These are phyloP conservation scores for Yamadazyma nakazawae DNA, from an alignment of 805 yeast genomes.

Conservation along the genomic window DNA sequence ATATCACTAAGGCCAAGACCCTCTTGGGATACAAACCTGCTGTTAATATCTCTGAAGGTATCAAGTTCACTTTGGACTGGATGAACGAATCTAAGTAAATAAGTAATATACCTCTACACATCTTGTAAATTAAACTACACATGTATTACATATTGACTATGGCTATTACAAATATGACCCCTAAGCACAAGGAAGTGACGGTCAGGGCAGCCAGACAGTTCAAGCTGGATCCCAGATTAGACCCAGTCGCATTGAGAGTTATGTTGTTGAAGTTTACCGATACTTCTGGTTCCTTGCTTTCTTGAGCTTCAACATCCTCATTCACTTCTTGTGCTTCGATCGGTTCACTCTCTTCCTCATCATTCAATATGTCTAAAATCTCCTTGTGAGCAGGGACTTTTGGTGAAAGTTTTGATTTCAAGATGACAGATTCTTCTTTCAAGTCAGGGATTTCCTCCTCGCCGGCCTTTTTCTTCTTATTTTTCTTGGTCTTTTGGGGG, in stretches of 20 bases:
- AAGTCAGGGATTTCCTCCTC: neutral
- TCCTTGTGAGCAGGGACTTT: conserved; percentile 5
- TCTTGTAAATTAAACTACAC: neutral
- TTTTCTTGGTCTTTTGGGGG: neutral
- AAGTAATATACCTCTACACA: neutral
- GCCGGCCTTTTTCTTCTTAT: neutral
- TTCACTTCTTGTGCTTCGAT: neutral
- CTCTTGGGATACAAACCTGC: conserved; percentile 77
- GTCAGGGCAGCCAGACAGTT: neutral
- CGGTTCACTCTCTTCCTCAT: neutral
- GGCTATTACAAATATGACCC: neutral
- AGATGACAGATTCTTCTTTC: conserved; percentile 8
- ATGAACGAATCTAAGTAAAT: conserved; percentile 60
- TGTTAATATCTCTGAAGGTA: conserved; percentile 77
- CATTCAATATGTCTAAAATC: neutral
- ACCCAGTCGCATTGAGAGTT: neutral
- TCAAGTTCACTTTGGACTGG: conserved; percentile 77
- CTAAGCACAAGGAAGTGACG: neutral
- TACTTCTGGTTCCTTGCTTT: neutral
- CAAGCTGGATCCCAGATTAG: neutral
- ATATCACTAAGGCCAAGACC: conserved; percentile 80
- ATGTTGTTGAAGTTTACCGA: neutral
- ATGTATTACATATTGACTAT: neutral
- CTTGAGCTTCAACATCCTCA: neutral
- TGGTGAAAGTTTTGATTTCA: conserved; percentile 15